A percentile compares a stretch with the other conserved stretches of the same genome.
Evolutionary conservation across 192 early-diverging fungal species (phyloP).

Genomic region (Gryganskiella cystojenkinii): DNA sequence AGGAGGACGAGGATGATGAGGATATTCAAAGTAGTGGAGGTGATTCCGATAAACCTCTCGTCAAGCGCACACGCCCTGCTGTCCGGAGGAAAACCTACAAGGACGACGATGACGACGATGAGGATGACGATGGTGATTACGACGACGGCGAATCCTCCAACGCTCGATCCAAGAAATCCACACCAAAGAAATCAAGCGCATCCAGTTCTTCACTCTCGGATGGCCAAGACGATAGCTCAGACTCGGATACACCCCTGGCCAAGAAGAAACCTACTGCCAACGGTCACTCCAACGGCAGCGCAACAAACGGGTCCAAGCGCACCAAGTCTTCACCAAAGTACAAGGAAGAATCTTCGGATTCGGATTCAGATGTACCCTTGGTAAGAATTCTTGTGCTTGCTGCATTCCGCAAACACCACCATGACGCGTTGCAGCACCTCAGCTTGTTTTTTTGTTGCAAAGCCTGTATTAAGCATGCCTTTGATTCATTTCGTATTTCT

Average conservation of each 20-base stretch:
- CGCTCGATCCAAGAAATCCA: neutral
- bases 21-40: conserved; percentile 12
- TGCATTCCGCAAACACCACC: neutral
- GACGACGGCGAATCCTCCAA: too few species aligned
- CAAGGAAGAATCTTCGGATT: conserved; percentile 50
- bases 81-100: conserved; percentile 24
- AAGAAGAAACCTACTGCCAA: conserved; percentile 17
- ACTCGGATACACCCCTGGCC: conserved; percentile 40
- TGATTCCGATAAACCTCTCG: conserved; percentile 7
- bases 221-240: conserved; percentile 16
- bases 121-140: conserved; percentile 1
- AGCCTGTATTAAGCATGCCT: neutral
- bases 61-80: conserved; percentile 23
- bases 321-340: conserved; percentile 27
- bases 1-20: conserved; percentile 36
- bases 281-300: conserved; percentile 19
- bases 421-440: neutral
- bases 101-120: conserved; percentile 8
- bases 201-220: conserved; percentile 26
- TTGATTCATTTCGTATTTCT: neutral
- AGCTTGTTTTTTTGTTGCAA: neutral
- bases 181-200: conserved; percentile 5
- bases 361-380: conserved; percentile 55
- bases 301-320: conserved; percentile 11
- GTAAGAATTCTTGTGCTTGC: conserved; percentile 16